Conservation (phyloP, 148 eudicot genomes). For the Amaranthus hypochondriacus region DNA sequence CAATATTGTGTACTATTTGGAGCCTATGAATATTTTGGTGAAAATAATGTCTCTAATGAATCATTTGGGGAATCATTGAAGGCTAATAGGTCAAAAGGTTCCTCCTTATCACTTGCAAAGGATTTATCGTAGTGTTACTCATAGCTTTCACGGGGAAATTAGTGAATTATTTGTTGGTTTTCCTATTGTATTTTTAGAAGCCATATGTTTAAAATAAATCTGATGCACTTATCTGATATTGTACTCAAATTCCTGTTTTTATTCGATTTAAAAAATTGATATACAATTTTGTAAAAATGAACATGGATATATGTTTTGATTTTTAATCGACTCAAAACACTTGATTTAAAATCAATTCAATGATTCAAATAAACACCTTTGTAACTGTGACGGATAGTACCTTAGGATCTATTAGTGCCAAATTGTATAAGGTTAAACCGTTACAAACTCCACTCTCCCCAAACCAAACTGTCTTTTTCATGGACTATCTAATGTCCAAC, state of each 20-base stretch:
- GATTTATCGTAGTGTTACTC: conserved; percentile 50
- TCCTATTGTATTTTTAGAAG: neutral
- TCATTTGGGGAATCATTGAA: conserved; percentile 37
- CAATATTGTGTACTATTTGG: conserved; percentile 29
- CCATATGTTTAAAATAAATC: conserved; percentile 9
- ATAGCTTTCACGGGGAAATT: conserved; percentile 18
- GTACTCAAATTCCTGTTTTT: neutral
- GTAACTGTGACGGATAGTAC: neutral
- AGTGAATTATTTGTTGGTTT: conserved; percentile 30
- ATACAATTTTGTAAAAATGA: no score
- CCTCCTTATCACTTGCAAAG: conserved; percentile 43
- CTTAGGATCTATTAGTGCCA: neutral
- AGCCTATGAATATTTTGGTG: conserved; percentile 40
- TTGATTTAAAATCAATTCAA: no score
- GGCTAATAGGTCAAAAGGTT: conserved; percentile 44
- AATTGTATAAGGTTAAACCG: neutral
- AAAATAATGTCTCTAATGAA: conserved; percentile 41
- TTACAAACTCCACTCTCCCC: neutral
- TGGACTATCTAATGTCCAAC: neutral
- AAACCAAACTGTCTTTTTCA: neutral
- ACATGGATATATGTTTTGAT: no score
- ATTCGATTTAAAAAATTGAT: no score
- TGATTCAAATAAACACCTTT: no score
- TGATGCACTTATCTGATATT: conserved; percentile 38
- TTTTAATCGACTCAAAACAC: no score